Evolutionary conservation across 83 land plant genomes (phyloP).

Genomic region (Larix sibirica): DNA sequence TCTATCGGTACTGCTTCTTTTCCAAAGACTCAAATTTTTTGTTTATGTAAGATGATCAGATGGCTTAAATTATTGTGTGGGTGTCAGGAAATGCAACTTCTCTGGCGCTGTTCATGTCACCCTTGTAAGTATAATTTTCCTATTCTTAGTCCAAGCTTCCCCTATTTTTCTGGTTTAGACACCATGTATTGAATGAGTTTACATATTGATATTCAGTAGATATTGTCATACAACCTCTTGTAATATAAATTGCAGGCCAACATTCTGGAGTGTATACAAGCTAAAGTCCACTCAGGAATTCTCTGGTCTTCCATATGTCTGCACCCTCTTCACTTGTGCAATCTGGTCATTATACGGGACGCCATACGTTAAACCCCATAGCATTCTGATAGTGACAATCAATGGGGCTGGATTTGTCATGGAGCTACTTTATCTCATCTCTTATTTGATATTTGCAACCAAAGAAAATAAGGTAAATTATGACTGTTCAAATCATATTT

Average conservation of each 20-base stretch:
- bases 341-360: conserved; percentile 41
- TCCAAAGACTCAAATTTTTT: too few species aligned
- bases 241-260: conserved; percentile 26
- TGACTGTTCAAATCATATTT: too few species aligned
- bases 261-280: conserved; percentile 31
- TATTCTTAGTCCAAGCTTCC: background rate
- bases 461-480: background rate
- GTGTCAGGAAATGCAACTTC: conserved; percentile 28
- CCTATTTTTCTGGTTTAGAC: background rate
- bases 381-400: conserved; percentile 40
- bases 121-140: conserved; percentile 14
- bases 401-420: conserved; percentile 32
- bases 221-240: too few species aligned
- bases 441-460: conserved; percentile 27
- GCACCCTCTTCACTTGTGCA: conserved; percentile 38
- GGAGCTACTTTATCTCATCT: conserved; percentile 27
- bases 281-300: conserved; percentile 33
- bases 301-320: conserved; percentile 41
- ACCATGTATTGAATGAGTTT: background rate
- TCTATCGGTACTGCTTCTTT: too few species aligned
- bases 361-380: conserved; percentile 23
- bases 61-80: too few species aligned
- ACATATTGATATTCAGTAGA: too few species aligned
- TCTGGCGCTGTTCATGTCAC: conserved; percentile 21
- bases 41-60: too few species aligned